Conservation (phyloP, 1,139 yeast species). For the Saccharomyces pastorianus region DNA sequence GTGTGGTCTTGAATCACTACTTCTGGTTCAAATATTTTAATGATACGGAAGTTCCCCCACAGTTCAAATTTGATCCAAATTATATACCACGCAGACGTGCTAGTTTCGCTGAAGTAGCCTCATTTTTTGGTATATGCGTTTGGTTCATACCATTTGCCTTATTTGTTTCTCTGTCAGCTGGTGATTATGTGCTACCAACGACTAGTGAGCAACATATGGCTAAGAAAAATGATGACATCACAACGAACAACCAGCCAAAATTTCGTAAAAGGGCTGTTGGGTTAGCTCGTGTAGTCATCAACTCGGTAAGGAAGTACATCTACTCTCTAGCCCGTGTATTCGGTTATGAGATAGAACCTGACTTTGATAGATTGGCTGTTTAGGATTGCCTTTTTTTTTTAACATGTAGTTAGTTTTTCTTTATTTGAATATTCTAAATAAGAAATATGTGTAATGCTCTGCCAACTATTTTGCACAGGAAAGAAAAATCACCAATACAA, state of each 20-base stretch:
- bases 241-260: conserved; percentile 20
- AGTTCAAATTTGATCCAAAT: conserved; percentile 45
- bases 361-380: conserved; percentile 43
- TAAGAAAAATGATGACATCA: conserved; percentile 18
- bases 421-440: background rate
- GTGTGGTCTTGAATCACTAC: conserved; percentile 75
- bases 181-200: conserved; percentile 77
- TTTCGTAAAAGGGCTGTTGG: conserved; percentile 39
- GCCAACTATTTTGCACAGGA: background rate
- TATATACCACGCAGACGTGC: conserved; percentile 67
- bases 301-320: conserved; percentile 43
- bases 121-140: conserved; percentile 85
- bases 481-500: background rate
- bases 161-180: conserved; percentile 86
- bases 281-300: conserved; percentile 58
- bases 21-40: conserved; percentile 85
- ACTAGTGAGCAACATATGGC: conserved; percentile 27
- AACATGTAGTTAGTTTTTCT: background rate
- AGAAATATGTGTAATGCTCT: background rate
- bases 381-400: conserved; percentile 3
- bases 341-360: conserved; percentile 59
- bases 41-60: conserved; percentile 43
- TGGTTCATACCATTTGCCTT: conserved; percentile 94
- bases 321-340: conserved; percentile 43
- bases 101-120: conserved; percentile 78